phyloP scores from a whole-genome alignment of 345 rosid species.

The Hibiscus tridactylites region DNA sequence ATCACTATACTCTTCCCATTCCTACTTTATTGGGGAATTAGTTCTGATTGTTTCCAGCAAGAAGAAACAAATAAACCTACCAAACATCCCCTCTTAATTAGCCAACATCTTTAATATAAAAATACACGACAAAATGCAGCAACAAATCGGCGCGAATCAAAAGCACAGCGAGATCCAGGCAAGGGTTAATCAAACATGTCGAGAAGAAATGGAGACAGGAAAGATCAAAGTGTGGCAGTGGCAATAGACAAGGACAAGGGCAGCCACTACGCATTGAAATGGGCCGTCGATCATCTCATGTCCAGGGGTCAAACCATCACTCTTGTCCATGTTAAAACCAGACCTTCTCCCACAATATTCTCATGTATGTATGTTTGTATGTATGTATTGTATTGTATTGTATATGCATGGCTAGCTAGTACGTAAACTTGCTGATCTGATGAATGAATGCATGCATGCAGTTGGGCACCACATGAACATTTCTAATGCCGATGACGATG shows the following conservation, averaged over 20 bases:
- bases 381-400: not conserved
- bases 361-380: conserved; percentile 18
- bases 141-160: not conserved
- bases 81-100: not conserved
- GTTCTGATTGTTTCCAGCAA: not conserved
- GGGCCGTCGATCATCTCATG: conserved; percentile 62
- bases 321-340: conserved; percentile 59
- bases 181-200: not conserved
- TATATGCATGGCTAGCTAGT: not conserved
- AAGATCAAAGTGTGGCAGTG: conserved; percentile 34
- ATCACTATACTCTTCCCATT: not conserved
- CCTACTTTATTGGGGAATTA: not conserved
- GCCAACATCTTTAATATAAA: not conserved
- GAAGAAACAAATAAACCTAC: not conserved
- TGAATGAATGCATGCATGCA: conserved; percentile 16
- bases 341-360: conserved; percentile 27
- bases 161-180: not conserved
- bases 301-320: conserved; percentile 46
- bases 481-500: no score
- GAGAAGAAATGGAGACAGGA: conserved; percentile 16
- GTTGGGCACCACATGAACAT: conserved; percentile 15
- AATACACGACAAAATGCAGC: not conserved
- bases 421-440: not conserved
- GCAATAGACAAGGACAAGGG: conserved; percentile 75
- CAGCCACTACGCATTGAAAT: conserved; percentile 73